Conservation (phyloP, 768 basidiomycete species). For the Russula brevipes region DNA sequence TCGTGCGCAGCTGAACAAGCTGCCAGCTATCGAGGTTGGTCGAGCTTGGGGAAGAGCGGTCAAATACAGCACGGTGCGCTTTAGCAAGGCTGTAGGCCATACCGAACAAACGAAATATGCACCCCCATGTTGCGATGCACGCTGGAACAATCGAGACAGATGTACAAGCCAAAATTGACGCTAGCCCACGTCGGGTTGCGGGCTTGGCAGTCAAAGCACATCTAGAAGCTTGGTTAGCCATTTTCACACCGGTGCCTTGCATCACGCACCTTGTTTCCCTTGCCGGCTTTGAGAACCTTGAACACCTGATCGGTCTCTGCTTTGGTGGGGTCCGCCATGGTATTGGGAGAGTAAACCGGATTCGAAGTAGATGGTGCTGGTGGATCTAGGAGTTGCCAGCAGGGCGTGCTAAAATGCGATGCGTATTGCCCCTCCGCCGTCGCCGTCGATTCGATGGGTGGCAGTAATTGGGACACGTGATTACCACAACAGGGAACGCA, state of each 20-base stretch:
- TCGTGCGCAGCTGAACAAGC: slow-evolving; percentile 80
- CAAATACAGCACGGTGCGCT: not conserved
- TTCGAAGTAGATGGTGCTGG: not conserved
- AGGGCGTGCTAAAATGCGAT: not conserved
- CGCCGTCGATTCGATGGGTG: not conserved
- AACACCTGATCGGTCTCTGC: slow-evolving; percentile 86
- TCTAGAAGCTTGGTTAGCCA: slow-evolving; percentile 36
- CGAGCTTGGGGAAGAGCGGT: slow-evolving; percentile 49
- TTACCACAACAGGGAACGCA: not conserved
- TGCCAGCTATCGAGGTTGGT: slow-evolving; percentile 97
- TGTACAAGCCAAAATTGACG: slow-evolving; percentile 94
- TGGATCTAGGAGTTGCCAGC: not conserved
- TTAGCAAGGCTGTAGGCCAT: slow-evolving; percentile 29
- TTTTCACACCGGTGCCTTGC: not conserved
- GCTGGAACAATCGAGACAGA: slow-evolving; percentile 95
- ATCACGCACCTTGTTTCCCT: slow-evolving; percentile 72
- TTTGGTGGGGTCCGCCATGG: slow-evolving; percentile 74
- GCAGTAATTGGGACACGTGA: not conserved
- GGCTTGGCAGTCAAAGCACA: slow-evolving; percentile 92
- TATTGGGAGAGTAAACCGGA: not conserved
- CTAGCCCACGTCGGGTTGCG: slow-evolving; percentile 98
- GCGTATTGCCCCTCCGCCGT: not conserved
- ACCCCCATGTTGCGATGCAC: slow-evolving; percentile 96
- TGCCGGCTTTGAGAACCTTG: slow-evolving; percentile 73
- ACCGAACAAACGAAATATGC: slow-evolving; percentile 96